Conservation (phyloP, 1,139 yeast genomes). For the Diutina sp. region DNA sequence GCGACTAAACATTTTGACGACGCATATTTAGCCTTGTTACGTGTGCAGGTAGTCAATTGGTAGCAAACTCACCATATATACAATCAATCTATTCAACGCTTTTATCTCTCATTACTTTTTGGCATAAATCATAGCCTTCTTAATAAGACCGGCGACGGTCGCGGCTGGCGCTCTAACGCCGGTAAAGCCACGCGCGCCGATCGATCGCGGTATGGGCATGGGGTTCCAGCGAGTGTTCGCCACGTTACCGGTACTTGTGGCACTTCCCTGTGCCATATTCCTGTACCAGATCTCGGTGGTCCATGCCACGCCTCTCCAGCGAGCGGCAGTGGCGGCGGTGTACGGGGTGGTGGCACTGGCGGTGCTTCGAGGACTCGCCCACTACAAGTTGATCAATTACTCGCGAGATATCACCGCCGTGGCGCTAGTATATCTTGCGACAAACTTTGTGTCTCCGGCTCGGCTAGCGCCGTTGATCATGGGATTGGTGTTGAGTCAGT, state of each 20-base stretch:
- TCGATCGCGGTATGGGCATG: not conserved
- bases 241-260: constrained; percentile 7
- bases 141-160: not conserved
- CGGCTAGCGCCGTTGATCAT: constrained; percentile 4
- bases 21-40: not conserved
- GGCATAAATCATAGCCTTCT: no score
- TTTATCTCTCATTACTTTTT: no score
- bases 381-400: constrained; percentile 5
- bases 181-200: not conserved
- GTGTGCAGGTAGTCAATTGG: no score
- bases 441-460: constrained; percentile 5
- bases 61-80: no score
- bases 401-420: constrained; percentile 7
- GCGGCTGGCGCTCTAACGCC: not conserved
- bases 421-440: constrained; percentile 7
- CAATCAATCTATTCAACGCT: no score
- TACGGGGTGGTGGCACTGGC: constrained; percentile 6
- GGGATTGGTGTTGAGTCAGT: constrained; percentile 6
- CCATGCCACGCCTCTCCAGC: constrained; percentile 5
- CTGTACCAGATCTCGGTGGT: constrained; percentile 6
- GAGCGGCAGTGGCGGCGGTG: constrained; percentile 1
- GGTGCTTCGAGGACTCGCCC: constrained; percentile 2
- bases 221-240: not conserved
- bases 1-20: not conserved
- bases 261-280: constrained; percentile 3